These are phyloP conservation scores for Sugiyamaella floridensis DNA, from an alignment of 805 yeast species.

Conservation along the genomic window DNA sequence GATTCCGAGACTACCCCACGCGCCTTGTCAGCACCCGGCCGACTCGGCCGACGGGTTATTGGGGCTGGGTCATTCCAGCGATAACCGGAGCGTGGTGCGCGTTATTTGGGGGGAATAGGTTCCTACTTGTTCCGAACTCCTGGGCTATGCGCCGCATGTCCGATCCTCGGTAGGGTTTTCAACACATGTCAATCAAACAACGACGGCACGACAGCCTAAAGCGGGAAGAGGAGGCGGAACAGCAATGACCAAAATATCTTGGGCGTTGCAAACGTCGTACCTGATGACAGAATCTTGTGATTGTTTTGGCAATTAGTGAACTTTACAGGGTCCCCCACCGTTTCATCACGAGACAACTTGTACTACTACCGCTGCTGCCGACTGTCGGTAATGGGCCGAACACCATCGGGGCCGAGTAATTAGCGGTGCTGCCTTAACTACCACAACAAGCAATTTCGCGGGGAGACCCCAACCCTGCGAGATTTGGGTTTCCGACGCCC, in stretches of 20 bases:
- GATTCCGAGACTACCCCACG: no score
- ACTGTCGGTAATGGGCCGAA: background rate
- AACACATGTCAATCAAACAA: background rate
- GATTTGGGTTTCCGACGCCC: background rate
- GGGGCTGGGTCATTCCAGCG: background rate
- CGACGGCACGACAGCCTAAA: background rate
- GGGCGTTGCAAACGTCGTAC: no score
- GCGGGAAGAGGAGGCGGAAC: background rate
- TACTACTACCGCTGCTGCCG: background rate
- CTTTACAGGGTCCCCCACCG: no score
- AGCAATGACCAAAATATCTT: background rate
- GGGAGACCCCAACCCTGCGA: background rate
- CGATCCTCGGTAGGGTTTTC: background rate
- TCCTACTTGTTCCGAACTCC: background rate
- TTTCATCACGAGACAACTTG: no score
- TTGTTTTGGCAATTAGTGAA: no score
- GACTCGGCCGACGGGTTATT: background rate
- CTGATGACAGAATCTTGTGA: no score
- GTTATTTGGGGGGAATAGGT: background rate
- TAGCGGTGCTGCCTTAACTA: background rate
- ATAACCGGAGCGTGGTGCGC: background rate
- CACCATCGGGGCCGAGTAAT: background rate
- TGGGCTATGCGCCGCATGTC: background rate
- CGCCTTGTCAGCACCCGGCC: background rate
- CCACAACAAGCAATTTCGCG: background rate